Evolutionary conservation across 805 yeast genomes (phyloP), one percentile per base, ranked within the genome.

Genomic region (Candida xiaguanensis): DNA sequence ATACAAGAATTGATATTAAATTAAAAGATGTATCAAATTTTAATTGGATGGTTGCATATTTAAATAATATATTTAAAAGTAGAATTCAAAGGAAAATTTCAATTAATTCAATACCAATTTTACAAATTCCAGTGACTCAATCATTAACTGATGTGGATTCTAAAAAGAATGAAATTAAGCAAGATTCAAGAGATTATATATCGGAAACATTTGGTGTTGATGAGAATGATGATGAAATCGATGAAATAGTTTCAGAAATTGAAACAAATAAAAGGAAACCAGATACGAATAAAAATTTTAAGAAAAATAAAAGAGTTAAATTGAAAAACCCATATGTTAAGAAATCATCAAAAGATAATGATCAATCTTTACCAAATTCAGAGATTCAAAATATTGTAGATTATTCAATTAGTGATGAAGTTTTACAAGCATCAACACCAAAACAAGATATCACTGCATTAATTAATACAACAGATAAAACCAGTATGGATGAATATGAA

Each of bases 41-140:
- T 11, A 19, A 14, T 23, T 40, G 42, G 42, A n/a, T 40, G 4
- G 24, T 40, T 3, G 13, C 8, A 9, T 40, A 35, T 35, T 26
- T 40, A 4, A 25, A 19, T n/a, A 18, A 8, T 3, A 26, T 38
- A 7, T 14, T 27, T 8, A 31, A 29, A 5, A 11, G 8, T 5
- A 34, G 28, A 25, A 31, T 19, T 11, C 13, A 16, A 11, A 40
- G 19, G 13, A 40, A 40, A 23, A 20, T 27, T 14, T 32, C 37
- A 2, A 23, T 27, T 3, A 29, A 12, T 24, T n/a, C 27, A 23
- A 16, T 20, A 4, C 14, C 34, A 12, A 25, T 19, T 11, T 26
- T 40, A 11, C 34, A 29, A 18, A 16, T 27, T 8, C 32, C 38
- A 14, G 15, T 5, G 6, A 8, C 31, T 5, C 36, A 23, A 14